Evolutionary conservation across 225 moss, liverwort and hornwort genomes (phyloP).

Genomic region (Sphagnum contortum): DNA sequence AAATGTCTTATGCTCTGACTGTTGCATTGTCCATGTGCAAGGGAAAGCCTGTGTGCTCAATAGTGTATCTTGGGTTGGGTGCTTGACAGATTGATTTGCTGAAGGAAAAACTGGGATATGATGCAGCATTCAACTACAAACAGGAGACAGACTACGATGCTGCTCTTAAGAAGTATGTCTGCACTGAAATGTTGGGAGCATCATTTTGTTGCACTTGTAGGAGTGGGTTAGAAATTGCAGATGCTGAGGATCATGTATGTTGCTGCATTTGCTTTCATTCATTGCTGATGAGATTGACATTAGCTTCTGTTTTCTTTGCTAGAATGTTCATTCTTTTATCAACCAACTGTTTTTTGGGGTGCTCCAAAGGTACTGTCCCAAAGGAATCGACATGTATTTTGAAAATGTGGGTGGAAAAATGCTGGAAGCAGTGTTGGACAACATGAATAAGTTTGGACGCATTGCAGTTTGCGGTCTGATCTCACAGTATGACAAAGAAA

Average conservation of each 20-base stretch:
- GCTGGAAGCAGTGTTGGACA: slow-evolving; percentile 41
- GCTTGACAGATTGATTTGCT: slow-evolving; percentile 31
- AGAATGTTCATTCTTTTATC: too few species aligned
- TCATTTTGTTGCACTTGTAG: too few species aligned
- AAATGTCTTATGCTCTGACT: too few species aligned
- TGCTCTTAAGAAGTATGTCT: slow-evolving; percentile 30
- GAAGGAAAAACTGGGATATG: slow-evolving; percentile 29
- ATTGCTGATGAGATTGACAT: too few species aligned
- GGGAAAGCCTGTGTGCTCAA: too few species aligned
- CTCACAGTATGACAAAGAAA: slow-evolving; percentile 25
- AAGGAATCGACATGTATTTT: slow-evolving; percentile 52
- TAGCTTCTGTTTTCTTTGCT: too few species aligned
- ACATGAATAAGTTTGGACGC: slow-evolving; percentile 37
- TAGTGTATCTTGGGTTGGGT: background rate
- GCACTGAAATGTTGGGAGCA: too few species aligned
- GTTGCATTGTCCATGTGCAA: too few species aligned
- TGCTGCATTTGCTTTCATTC: too few species aligned
- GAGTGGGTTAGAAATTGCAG: too few species aligned
- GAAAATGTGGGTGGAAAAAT: slow-evolving; percentile 51
- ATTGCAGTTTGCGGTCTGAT: slow-evolving; percentile 41
- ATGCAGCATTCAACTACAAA: slow-evolving; percentile 47
- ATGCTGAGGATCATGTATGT: too few species aligned
- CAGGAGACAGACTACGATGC: slow-evolving; percentile 25
- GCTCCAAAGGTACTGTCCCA: slow-evolving; percentile 22
- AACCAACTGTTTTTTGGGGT: too few species aligned